Percentiles rank a stretch among this genome's conserved stretches.
Conservation (phyloP, 306 rosid genomes). For the Oemleria cerasiformis region DNA sequence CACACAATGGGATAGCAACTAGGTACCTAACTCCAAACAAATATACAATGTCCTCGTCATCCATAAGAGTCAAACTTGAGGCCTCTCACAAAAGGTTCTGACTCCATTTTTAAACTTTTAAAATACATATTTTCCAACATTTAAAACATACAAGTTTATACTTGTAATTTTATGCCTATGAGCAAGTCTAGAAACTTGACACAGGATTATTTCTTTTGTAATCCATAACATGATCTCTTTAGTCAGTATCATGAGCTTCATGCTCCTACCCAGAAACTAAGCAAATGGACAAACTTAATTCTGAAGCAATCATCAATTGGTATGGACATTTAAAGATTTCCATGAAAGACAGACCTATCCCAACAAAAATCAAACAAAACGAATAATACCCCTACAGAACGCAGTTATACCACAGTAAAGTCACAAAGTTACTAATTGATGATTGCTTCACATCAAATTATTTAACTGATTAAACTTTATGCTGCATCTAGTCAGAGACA, state of each 20-base stretch:
- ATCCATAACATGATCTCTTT: background rate
- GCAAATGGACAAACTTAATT: background rate
- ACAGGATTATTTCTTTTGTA: background rate
- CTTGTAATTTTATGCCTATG: background rate
- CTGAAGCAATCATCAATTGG: constrained; percentile 1
- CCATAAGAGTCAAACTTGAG: too few relatives aligned
- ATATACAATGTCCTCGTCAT: too few relatives aligned
- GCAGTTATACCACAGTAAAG: background rate
- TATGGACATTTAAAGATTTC: background rate
- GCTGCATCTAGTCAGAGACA: background rate
- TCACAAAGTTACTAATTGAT: constrained; percentile 1
- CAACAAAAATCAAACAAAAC: background rate
- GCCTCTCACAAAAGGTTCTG: too few relatives aligned
- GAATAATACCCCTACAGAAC: background rate
- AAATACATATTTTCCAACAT: background rate
- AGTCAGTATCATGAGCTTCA: background rate
- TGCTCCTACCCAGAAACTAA: background rate
- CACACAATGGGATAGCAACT: too few relatives aligned
- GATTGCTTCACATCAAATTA: background rate
- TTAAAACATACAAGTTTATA: background rate
- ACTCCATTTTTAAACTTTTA: background rate
- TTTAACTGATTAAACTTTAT: background rate
- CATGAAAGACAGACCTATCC: background rate
- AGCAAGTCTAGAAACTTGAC: background rate
- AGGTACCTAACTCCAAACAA: too few relatives aligned